A percentile compares a stretch with the other conserved stretches of the same genome.
These are phyloP conservation scores for Phenoliferia sp. DNA, from an alignment of 1,284 basidiomycete species.

Conservation along the genomic window DNA sequence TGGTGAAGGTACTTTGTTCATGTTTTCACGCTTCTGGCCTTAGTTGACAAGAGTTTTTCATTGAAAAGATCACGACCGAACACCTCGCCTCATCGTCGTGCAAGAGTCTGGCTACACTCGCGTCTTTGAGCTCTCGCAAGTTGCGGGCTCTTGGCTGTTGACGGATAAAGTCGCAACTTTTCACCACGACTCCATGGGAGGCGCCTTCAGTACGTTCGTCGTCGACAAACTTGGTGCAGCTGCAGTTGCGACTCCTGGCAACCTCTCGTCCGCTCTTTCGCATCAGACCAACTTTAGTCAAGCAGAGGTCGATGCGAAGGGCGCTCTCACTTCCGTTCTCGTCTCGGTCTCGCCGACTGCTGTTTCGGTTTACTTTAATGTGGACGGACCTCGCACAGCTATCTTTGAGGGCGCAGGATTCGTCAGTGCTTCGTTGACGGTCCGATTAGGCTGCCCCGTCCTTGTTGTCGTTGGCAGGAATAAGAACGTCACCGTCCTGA, in stretches of 20 bases:
- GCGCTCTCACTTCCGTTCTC: slow-evolving; percentile 46
- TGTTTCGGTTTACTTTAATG: slow-evolving; percentile 44
- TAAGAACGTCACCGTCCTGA: slow-evolving; percentile 21
- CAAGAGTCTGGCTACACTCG: slow-evolving; percentile 53
- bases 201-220: slow-evolving; percentile 15
- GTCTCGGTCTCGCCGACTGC: slow-evolving; percentile 41
- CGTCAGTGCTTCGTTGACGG: slow-evolving; percentile 14
- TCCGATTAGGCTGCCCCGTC: slow-evolving; percentile 15
- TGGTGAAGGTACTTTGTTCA: slow-evolving; percentile 49
- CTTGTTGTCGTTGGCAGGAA: slow-evolving; percentile 21
- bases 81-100: slow-evolving; percentile 59
- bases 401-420: slow-evolving; percentile 15
- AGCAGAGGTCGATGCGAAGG: slow-evolving; percentile 36
- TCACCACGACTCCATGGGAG: slow-evolving; percentile 19
- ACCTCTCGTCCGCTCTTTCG: slow-evolving; percentile 27
- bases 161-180: slow-evolving; percentile 5
- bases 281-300: slow-evolving; percentile 29
- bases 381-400: slow-evolving; percentile 39
- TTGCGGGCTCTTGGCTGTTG: slow-evolving; percentile 20
- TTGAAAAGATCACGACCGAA: slow-evolving; percentile 17
- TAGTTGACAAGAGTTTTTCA: background rate
- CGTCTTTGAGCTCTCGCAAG: slow-evolving; percentile 20
- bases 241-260: too few species aligned
- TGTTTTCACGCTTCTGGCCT: background rate
- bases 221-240: slow-evolving; percentile 36